phyloP scores from a whole-genome alignment of 2,329 filamentous ascomycete genomes.

The Aphanocladium album region DNA sequence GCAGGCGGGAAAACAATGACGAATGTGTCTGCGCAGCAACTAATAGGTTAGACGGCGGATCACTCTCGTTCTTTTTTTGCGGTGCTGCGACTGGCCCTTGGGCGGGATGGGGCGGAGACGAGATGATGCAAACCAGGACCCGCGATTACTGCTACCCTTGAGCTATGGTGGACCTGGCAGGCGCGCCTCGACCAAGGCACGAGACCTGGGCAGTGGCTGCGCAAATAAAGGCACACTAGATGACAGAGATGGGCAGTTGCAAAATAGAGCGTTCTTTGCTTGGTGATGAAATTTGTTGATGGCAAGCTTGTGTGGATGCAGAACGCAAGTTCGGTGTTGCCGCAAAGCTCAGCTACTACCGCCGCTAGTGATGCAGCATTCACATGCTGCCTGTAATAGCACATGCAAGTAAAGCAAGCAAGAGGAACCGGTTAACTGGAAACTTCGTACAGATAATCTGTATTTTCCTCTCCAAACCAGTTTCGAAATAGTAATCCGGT shows the following conservation, averaged over 20 bases:
- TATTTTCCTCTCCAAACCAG: neutral
- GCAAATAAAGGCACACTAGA: neutral
- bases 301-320: neutral
- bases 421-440: neutral
- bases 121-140: slow-evolving; percentile 7
- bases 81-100: neutral
- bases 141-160: slow-evolving; percentile 5
- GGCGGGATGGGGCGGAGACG: neutral
- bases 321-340: too few relatives aligned
- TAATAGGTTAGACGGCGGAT: neutral
- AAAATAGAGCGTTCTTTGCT: neutral
- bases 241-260: neutral
- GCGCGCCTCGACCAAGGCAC: neutral
- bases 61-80: neutral
- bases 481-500: neutral
- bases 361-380: neutral
- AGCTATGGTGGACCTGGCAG: neutral
- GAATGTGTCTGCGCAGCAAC: neutral
- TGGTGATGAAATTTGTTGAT: neutral
- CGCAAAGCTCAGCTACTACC: neutral
- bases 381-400: neutral
- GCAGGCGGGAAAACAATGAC: neutral
- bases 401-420: neutral
- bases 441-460: neutral
- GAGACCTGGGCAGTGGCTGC: neutral